These are phyloP conservation scores for Colletotrichum sp. DNA, from an alignment of 2,329 filamentous ascomycete species.

Conservation along the genomic window DNA sequence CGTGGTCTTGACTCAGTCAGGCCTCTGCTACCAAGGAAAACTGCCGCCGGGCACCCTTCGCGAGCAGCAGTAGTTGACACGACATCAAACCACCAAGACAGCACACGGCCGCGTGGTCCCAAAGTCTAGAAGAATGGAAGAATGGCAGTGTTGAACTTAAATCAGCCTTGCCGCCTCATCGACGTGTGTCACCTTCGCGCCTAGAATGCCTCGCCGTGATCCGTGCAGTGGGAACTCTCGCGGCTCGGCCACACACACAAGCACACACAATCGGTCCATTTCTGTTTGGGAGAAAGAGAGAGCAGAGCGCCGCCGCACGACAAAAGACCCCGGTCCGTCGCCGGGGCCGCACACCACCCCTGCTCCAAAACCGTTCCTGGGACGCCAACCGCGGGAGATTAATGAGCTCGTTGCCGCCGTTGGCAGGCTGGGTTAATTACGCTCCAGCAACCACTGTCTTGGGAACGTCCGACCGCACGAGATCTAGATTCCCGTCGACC, in stretches of 20 bases:
- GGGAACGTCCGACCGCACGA: neutral
- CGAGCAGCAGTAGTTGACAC: neutral
- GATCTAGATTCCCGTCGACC: neutral
- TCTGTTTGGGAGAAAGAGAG: neutral
- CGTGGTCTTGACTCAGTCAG: neutral
- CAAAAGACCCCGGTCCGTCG: neutral
- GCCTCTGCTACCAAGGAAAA: too few relatives aligned
- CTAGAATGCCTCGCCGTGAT: neutral
- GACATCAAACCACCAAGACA: neutral
- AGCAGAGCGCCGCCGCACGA: neutral
- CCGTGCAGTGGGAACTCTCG: neutral
- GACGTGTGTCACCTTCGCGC: neutral
- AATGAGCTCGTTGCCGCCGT: neutral
- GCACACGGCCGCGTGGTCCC: neutral
- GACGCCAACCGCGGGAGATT: slow-evolving; percentile 6
- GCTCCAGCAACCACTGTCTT: neutral
- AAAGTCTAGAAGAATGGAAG: neutral
- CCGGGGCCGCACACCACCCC: neutral
- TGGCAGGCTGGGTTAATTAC: neutral
- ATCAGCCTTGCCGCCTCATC: neutral
- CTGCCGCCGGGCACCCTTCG: neutral
- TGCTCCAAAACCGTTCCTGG: neutral
- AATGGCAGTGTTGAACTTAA: neutral
- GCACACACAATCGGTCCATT: neutral
- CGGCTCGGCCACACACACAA: neutral